These are phyloP conservation scores for Fusarium sterilihyphosum DNA, from an alignment of 2,329 filamentous ascomycete genomes.

Conservation along the genomic window DNA sequence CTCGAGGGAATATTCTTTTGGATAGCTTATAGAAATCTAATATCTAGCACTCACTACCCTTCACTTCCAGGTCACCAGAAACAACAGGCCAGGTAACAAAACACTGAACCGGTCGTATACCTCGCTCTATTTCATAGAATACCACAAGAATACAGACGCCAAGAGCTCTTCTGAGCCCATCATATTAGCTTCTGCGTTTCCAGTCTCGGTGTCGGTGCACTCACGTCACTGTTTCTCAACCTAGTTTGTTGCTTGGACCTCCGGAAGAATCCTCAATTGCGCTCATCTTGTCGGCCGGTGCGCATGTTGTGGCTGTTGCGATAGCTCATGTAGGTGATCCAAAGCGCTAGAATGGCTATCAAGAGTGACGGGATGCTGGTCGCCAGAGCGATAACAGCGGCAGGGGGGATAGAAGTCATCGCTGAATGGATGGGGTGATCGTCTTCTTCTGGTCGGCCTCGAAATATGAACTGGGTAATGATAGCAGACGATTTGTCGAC, in stretches of 20 bases:
- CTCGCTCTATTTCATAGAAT: background rate
- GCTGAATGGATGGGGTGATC: background rate
- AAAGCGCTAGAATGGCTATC: background rate
- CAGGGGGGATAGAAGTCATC: background rate
- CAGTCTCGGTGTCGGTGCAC: background rate
- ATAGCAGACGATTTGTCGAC: rapidly evolving
- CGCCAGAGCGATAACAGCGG: background rate
- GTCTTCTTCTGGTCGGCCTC: background rate
- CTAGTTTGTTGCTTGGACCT: rapidly evolving
- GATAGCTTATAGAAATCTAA: too few species aligned
- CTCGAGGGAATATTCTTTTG: too few species aligned
- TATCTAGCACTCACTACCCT: too few species aligned
- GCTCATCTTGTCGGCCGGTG: background rate
- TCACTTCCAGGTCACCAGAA: background rate
- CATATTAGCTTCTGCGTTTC: background rate
- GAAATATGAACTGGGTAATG: background rate
- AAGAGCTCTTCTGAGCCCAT: background rate
- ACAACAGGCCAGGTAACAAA: rapidly evolving
- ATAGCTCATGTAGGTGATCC: background rate
- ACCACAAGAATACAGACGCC: rapidly evolving
- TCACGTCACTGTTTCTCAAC: background rate
- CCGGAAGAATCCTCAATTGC: background rate
- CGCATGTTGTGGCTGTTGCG: background rate
- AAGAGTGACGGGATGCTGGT: background rate
- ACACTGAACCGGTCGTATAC: rapidly evolving